A percentile compares a stretch with the other conserved stretches of the same genome.
phyloP scores from a whole-genome alignment of 352 stramenopile species.

The Phytophthora rubi region DNA sequence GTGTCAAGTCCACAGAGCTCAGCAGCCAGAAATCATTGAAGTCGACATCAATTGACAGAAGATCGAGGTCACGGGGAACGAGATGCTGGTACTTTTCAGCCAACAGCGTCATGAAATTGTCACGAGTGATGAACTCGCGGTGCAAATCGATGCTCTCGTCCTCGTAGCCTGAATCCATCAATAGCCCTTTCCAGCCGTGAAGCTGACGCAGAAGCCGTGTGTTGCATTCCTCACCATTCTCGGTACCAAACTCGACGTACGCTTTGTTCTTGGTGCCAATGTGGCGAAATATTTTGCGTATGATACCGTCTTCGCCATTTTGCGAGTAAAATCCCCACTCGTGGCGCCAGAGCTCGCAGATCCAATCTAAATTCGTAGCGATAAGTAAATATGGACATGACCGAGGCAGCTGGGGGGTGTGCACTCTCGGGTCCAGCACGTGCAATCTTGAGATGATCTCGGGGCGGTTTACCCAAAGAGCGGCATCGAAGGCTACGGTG shows the following conservation, averaged over 20 bases:
- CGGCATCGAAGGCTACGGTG: slow-evolving; percentile 29
- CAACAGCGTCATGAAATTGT: slow-evolving; percentile 71
- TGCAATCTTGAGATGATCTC: slow-evolving; percentile 22
- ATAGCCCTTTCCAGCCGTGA: slow-evolving; percentile 57
- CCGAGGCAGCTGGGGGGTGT: slow-evolving; percentile 34
- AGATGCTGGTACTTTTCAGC: slow-evolving; percentile 35
- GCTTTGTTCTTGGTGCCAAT: slow-evolving; percentile 42
- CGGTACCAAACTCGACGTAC: slow-evolving; percentile 77
- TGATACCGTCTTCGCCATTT: slow-evolving; percentile 76
- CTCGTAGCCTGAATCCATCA: slow-evolving; percentile 63
- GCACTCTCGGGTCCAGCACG: slow-evolving; percentile 26
- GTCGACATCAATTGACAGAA: slow-evolving; percentile 76
- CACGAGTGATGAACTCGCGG: slow-evolving; percentile 61
- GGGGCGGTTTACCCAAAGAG: slow-evolving; percentile 9
- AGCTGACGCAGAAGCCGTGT: slow-evolving; percentile 58
- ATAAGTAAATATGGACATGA: slow-evolving; percentile 26
- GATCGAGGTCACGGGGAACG: slow-evolving; percentile 57
- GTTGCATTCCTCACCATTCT: slow-evolving; percentile 66
- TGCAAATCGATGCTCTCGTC: slow-evolving; percentile 60
- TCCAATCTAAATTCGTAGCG: slow-evolving; percentile 33
- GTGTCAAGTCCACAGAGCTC: slow-evolving; percentile 47
- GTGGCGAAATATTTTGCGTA: slow-evolving; percentile 63
- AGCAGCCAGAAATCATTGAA: slow-evolving; percentile 85
- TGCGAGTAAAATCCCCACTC: slow-evolving; percentile 72
- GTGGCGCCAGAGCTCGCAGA: slow-evolving; percentile 67